Base-by-base conservation (phyloP, 331 rosid genomes). In the Phaseolus coccineus region DNA sequence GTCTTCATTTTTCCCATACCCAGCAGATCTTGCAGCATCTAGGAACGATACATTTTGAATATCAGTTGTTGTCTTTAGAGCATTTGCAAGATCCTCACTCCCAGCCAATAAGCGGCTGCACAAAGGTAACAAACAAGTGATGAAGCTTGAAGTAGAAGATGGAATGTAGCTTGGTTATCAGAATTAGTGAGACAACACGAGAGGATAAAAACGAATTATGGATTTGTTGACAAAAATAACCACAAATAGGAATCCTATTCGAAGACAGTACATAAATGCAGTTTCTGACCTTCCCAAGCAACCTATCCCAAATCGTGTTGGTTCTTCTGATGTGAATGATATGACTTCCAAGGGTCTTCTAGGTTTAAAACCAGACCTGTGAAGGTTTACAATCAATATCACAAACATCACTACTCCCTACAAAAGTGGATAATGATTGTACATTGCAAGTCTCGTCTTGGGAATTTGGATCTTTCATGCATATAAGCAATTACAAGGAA, bases 261-360 rank as follows among this genome's bases (percentile, higher is more conserved):
- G 80, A 47, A 77, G 83, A 73, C 8, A 42, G 52, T 72, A 6
- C 58, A 8, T 22, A 47, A 27, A 15, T 61, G 44, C 37, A 24
- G 56, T 42, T 83, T 35, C 86, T 82, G 69, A 95, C 99, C 99
- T 95, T 89, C 98, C 99, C 78, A 95, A 86, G 83, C 99, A 95
- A 87, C 98, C 51, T 80, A 95, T 90, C 71, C 97, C 99, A 86
- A 87, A 95, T 81, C 97, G 96, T 24, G 99, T 90, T 35, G 99
- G 98, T 84, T 95, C 99, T 88, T 95, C 99, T 8, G 99, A 95
- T 63, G 99, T 95, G 88, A 95, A 95, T 80, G 82, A 74, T 80
- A 95, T 87, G 82, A 95, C 87, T 85, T 93, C 99, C 84, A 95
- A 84, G 0, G 99, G 82, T 79, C 93, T 83, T 78, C 61, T 91